These are phyloP conservation scores for Boeremia exigua DNA, from an alignment of 2,329 filamentous ascomycete genomes.

Conservation along the genomic window DNA sequence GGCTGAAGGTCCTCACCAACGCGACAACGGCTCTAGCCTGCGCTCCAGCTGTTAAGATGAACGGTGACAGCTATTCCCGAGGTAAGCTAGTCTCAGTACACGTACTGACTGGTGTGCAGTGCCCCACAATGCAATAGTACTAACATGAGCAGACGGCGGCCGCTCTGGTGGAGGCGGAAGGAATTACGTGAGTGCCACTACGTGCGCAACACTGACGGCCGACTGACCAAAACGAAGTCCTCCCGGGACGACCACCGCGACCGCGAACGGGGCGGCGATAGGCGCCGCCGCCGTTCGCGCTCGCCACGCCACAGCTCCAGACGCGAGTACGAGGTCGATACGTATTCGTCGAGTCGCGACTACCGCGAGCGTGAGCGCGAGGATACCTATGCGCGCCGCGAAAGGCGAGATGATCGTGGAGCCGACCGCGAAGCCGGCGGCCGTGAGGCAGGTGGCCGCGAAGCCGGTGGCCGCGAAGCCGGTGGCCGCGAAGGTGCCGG, in stretches of 20 bases:
- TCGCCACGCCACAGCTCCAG: constrained; percentile 76
- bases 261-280: constrained; percentile 31
- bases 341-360: constrained; percentile 90
- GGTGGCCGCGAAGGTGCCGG: constrained; percentile 39
- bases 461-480: constrained; percentile 51
- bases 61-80: constrained; percentile 84
- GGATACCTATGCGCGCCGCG: constrained; percentile 80
- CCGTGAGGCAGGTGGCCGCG: constrained; percentile 25
- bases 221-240: constrained; percentile 36
- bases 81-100: constrained; percentile 60
- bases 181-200: constrained; percentile 45
- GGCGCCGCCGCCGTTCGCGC: constrained; percentile 75
- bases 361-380: constrained; percentile 94
- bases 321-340: constrained; percentile 76
- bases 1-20: constrained; percentile 4
- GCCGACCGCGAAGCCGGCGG: constrained; percentile 50
- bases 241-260: constrained; percentile 42
- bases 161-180: constrained; percentile 44
- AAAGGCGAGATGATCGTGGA: constrained; percentile 58
- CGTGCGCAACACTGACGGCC: constrained; percentile 19
- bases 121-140: constrained; percentile 27
- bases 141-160: constrained; percentile 47
- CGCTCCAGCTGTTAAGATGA: constrained; percentile 64
- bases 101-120: constrained; percentile 47
- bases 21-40: constrained; percentile 17